These are phyloP conservation scores for Porcisia hertigi DNA, from an alignment of 208 protist genomes.

Conservation along the genomic window DNA sequence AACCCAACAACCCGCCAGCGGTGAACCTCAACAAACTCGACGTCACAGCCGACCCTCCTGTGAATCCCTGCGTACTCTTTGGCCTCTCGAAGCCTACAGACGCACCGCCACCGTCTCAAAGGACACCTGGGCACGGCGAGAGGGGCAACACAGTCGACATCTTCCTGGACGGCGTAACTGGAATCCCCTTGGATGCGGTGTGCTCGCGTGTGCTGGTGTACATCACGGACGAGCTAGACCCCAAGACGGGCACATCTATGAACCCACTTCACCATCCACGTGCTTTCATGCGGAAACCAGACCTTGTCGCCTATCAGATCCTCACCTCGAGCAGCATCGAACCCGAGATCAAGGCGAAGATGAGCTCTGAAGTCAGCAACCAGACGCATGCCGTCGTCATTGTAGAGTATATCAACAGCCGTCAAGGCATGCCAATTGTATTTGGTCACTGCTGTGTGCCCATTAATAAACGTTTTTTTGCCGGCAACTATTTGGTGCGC, in stretches of 20 bases:
- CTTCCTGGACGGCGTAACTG: slow-evolving; percentile 46
- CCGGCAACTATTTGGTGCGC: slow-evolving; percentile 70
- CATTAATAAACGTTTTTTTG: slow-evolving; percentile 43
- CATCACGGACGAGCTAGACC: slow-evolving; percentile 46
- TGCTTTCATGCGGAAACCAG: slow-evolving; percentile 57
- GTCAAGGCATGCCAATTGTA: slow-evolving; percentile 30
- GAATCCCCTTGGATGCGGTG: slow-evolving; percentile 53
- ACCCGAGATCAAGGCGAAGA: slow-evolving; percentile 42
- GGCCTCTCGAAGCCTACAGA: slow-evolving; percentile 36
- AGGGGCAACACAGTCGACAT: slow-evolving; percentile 38
- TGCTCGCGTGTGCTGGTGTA: slow-evolving; percentile 69
- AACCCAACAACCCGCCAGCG: slow-evolving; percentile 16
- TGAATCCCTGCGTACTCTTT: slow-evolving; percentile 38
- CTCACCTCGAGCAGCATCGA: slow-evolving; percentile 38
- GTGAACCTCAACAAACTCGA: slow-evolving; percentile 37
- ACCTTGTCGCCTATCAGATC: slow-evolving; percentile 52
- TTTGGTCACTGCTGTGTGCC: slow-evolving; percentile 69
- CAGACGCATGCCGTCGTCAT: slow-evolving; percentile 54
- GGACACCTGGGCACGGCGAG: slow-evolving; percentile 28
- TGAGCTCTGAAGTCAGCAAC: slow-evolving; percentile 22
- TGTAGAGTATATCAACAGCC: slow-evolving; percentile 60
- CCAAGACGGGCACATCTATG: slow-evolving; percentile 18
- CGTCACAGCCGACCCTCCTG: slow-evolving; percentile 13
- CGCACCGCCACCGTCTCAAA: slow-evolving; percentile 10
- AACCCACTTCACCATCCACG: slow-evolving; percentile 39